Conservation (phyloP, 2,329 filamentous ascomycete genomes). For the Raffaelea deltoideospora region DNA sequence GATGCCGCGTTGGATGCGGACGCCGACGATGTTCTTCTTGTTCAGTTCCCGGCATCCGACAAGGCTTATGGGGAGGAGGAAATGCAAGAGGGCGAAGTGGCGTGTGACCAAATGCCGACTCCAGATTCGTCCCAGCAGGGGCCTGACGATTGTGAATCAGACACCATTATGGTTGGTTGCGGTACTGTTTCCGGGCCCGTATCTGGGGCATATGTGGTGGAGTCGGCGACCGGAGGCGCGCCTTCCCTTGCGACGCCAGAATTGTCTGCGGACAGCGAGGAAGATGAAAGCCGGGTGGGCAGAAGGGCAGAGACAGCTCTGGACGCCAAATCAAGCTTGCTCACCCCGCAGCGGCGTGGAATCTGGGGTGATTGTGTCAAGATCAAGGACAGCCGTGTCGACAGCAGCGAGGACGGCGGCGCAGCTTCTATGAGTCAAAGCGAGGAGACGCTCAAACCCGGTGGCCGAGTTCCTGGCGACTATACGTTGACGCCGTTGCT, state of each 20-base stretch:
- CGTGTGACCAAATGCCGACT: conserved; percentile 3
- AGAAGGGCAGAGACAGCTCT: not conserved
- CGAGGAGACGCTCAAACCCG: not conserved
- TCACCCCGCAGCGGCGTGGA: not conserved
- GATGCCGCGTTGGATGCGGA: not conserved
- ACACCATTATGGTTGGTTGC: too few relatives aligned
- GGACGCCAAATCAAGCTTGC: not conserved
- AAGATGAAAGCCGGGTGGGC: not conserved
- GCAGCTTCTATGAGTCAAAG: not conserved
- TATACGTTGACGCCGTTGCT: conserved; percentile 70
- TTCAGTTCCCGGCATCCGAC: conserved; percentile 22
- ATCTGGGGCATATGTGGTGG: too few relatives aligned
- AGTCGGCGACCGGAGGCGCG: too few relatives aligned
- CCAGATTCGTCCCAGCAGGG: conserved; percentile 4
- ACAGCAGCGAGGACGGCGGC: not conserved
- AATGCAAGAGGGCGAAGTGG: conserved; percentile 5
- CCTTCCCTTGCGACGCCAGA: conserved; percentile 6
- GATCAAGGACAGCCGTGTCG: not conserved
- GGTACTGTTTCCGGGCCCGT: too few relatives aligned
- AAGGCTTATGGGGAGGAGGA: too few relatives aligned
- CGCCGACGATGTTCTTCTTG: conserved; percentile 14
- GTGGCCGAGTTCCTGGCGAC: conserved; percentile 49
- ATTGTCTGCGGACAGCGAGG: conserved; percentile 1
- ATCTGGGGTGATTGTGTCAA: not conserved
- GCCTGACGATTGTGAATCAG: conserved; percentile 1